Evolutionary conservation across 1,139 yeast species (phyloP).

Genomic region (Yamadazyma sp.): DNA sequence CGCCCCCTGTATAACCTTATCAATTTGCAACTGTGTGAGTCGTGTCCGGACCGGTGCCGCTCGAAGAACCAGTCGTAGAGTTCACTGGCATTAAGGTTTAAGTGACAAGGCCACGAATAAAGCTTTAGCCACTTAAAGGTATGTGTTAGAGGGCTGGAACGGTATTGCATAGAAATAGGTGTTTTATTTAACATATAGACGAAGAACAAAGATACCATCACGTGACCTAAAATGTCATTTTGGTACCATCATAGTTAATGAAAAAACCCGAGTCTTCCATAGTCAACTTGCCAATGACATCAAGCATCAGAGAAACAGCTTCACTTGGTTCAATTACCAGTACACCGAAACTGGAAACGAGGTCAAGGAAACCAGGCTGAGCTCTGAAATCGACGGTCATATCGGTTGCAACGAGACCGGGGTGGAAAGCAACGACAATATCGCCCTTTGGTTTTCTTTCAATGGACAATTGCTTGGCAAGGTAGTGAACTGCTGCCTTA

Average conservation of each 20-base stretch:
- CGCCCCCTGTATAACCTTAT: not conserved
- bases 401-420: conserved; percentile 8
- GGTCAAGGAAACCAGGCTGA: not conserved
- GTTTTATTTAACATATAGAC: too few species aligned
- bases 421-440: conserved; percentile 50
- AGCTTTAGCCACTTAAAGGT: too few species aligned
- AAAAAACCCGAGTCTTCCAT: not conserved
- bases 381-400: conserved; percentile 3
- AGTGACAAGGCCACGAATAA: too few species aligned
- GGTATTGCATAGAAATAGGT: too few species aligned
- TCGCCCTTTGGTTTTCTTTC: conserved; percentile 27
- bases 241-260: not conserved
- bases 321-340: not conserved
- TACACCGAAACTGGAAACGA: not conserved
- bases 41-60: not conserved
- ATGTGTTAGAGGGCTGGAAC: too few species aligned
- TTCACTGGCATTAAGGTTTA: too few species aligned
- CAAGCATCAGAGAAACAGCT: not conserved
- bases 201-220: too few species aligned
- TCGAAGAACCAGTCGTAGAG: too few species aligned
- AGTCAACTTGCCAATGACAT: not conserved
- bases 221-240: not conserved
- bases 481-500: conserved; percentile 4
- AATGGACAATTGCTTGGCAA: conserved; percentile 3
- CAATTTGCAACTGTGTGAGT: not conserved